phyloP scores from a whole-genome alignment of 2,329 filamentous ascomycete species.

The Fusarium scirpi region DNA sequence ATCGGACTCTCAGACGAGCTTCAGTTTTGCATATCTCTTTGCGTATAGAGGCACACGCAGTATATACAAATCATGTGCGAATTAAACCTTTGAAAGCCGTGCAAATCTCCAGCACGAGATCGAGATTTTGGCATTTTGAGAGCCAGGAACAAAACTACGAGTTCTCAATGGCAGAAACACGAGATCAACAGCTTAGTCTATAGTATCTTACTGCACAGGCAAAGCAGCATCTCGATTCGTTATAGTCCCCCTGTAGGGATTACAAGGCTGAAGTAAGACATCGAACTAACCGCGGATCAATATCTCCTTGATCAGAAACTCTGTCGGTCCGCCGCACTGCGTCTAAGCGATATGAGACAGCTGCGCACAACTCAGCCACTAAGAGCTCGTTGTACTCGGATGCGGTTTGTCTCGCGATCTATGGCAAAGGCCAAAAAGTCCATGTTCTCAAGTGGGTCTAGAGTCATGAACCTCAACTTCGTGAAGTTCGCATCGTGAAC shows the following conservation, averaged over 20 bases:
- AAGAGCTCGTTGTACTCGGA: slow-evolving; percentile 23
- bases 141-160: not conserved
- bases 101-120: not conserved
- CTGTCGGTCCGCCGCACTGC: not conserved
- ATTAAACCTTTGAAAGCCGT: slow-evolving; percentile 1
- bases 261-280: slow-evolving; percentile 25
- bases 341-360: not conserved
- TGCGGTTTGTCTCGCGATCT: slow-evolving; percentile 13
- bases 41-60: not conserved
- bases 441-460: slow-evolving; percentile 17
- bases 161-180: not conserved
- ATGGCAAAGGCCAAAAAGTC: slow-evolving; percentile 25
- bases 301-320: slow-evolving; percentile 11
- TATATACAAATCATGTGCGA: not conserved
- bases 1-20: not conserved
- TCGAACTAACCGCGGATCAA: slow-evolving; percentile 14
- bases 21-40: not conserved
- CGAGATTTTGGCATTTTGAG: not conserved
- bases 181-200: slow-evolving; percentile 6
- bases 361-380: slow-evolving; percentile 22
- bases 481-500: not conserved
- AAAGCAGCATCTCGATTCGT: not conserved
- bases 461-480: not conserved
- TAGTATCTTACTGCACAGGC: not conserved
- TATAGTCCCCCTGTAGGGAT: slow-evolving; percentile 1